A percentile compares a stretch with the other conserved stretches of the same genome.
Conservation (phyloP, 208 protist species). For the Wallacemonas sp. region DNA sequence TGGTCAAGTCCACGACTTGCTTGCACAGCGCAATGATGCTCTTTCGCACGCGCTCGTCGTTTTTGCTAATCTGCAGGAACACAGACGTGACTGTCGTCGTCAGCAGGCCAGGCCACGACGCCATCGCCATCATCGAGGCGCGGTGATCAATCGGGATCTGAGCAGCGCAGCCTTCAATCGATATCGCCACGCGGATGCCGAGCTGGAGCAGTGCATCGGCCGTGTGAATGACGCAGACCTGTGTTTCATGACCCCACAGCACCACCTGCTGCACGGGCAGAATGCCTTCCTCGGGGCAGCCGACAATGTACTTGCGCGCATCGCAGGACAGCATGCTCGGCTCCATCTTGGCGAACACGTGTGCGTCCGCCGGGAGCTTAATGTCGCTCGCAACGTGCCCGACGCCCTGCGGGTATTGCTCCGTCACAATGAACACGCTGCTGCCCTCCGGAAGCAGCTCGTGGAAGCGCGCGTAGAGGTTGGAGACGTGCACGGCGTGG, state of each 20-base stretch:
- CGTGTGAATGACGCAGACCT: conserved; percentile 73
- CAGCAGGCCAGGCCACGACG: conserved; percentile 39
- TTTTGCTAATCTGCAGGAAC: conserved; percentile 35
- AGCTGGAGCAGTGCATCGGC: conserved; percentile 52
- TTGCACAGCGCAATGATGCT: background rate
- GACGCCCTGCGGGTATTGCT: conserved; percentile 51
- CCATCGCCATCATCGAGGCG: conserved; percentile 35
- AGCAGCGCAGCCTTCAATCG: conserved; percentile 42
- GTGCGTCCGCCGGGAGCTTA: conserved; percentile 32
- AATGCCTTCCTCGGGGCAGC: conserved; percentile 27
- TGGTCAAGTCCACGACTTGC: too few species aligned
- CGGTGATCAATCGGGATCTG: conserved; percentile 33
- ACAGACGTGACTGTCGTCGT: conserved; percentile 27
- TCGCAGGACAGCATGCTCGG: conserved; percentile 50
- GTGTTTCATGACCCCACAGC: conserved; percentile 73
- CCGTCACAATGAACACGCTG: conserved; percentile 53
- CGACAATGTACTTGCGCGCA: conserved; percentile 36
- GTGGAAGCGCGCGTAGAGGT: conserved; percentile 40
- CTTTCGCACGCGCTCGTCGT: conserved; percentile 11
- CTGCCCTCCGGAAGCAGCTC: conserved; percentile 26
- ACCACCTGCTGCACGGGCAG: conserved; percentile 67
- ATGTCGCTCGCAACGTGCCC: conserved; percentile 39
- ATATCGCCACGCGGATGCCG: conserved; percentile 32
- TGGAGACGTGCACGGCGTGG: conserved; percentile 51
- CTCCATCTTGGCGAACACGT: conserved; percentile 49